Percentiles rank a stretch among this genome's conserved stretches.
These are phyloP conservation scores for Leavenworthia alabamica DNA, from an alignment of 345 rosid genomes.

Conservation along the genomic window DNA sequence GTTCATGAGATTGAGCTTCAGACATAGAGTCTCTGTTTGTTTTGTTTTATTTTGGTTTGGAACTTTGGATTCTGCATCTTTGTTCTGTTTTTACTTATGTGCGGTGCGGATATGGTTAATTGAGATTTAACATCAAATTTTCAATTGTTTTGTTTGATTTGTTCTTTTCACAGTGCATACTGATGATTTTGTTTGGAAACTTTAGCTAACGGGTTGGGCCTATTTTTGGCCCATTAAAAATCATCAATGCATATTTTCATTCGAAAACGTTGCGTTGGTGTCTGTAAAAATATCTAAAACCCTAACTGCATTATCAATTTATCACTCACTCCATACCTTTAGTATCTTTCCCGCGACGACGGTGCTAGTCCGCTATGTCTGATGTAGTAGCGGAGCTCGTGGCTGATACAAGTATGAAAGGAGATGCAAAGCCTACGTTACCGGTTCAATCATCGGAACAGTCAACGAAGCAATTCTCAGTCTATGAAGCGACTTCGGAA, in stretches of 20 bases:
- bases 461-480: conserved; percentile 31
- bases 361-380: conserved; percentile 21
- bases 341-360: conserved; percentile 1
- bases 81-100: too few species aligned
- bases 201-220: background rate
- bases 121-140: too few species aligned
- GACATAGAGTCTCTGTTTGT: conserved; percentile 15
- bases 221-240: background rate
- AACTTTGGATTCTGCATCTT: background rate
- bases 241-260: background rate
- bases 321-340: background rate
- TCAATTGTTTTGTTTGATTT: too few species aligned
- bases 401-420: background rate
- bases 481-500: conserved; percentile 40
- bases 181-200: background rate
- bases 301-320: background rate
- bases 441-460: conserved; percentile 23
- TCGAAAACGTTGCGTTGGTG: background rate
- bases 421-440: background rate
- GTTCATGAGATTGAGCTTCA: background rate
- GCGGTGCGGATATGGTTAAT: too few species aligned
- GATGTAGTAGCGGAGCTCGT: conserved; percentile 16
- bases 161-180: too few species aligned
- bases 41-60: background rate
- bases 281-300: conserved; percentile 18